phyloP scores from a whole-genome alignment of 495 filamentous ascomycete genomes.

The Letharia columbiana region DNA sequence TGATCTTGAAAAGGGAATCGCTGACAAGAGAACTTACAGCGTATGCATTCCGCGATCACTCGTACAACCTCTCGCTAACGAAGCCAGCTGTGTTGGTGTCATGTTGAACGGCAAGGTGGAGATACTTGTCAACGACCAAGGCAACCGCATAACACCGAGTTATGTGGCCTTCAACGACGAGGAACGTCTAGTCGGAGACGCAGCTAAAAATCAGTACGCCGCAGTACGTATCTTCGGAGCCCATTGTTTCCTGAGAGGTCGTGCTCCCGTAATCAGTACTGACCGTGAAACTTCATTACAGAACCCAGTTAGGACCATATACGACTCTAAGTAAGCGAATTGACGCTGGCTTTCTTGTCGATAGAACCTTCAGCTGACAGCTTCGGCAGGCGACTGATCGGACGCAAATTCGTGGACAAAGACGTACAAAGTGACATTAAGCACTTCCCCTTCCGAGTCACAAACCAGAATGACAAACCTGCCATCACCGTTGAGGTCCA shows the following conservation, averaged over 20 bases:
- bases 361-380: background rate
- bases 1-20: background rate
- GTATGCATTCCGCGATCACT: background rate
- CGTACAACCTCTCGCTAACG: background rate
- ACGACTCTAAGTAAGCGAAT: slow-evolving; percentile 60
- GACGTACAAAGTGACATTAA: slow-evolving; percentile 78
- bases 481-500: slow-evolving; percentile 68
- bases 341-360: background rate
- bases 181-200: slow-evolving; percentile 94
- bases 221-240: slow-evolving; percentile 27
- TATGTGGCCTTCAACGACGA: slow-evolving; percentile 99
- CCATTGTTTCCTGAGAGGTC: background rate
- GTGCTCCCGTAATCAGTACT: background rate
- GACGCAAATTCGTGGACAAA: slow-evolving; percentile 80
- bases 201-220: slow-evolving; percentile 98
- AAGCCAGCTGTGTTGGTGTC: slow-evolving; percentile 88
- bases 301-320: slow-evolving; percentile 84
- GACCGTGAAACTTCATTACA: background rate
- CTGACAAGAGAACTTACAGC: background rate
- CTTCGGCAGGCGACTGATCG: slow-evolving; percentile 55
- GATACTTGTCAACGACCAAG: slow-evolving; percentile 93
- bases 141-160: slow-evolving; percentile 97
- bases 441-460: slow-evolving; percentile 85
- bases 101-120: slow-evolving; percentile 99
- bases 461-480: slow-evolving; percentile 75